Evolutionary conservation across 2,329 filamentous ascomycete genomes (phyloP), one percentile per base, ranked within the genome.

Genomic region (Boeremia exigua): DNA sequence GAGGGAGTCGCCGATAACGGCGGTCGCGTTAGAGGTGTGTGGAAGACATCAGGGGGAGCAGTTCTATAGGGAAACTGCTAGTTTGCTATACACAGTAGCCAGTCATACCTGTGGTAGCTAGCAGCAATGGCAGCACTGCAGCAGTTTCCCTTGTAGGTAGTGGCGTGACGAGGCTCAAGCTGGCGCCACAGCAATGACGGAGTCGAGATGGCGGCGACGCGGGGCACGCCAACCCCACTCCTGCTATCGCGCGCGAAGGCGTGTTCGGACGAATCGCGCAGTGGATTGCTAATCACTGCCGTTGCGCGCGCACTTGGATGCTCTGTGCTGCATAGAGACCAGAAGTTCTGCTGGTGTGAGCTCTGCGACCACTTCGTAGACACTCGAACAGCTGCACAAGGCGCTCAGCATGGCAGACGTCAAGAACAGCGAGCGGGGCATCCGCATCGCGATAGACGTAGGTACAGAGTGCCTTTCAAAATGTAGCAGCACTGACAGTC

Each of bases 381-480:
- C 36, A 15, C 25, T 25, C 29, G 10, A n/a, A 10, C 36, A 36
- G n/a, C 40, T 15, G 14, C 7, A n/a, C 48, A 19, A 6, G 8
- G 15, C 27, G 38, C 30, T 38, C 33, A 61, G 10, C 37, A 71
- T 75, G 71, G 62, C 59, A n/a, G 60, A 66, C 39, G 47, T 60
- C 55, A 59, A 67, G 29, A 67, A 66, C n/a, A 57, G 59, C 28
- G 49, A 57, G 62, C 82, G 85, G 59, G 88, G 88, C 54, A 87
- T 91, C 66, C 86, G 88, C 70, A 91, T 92, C 65, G 88, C 89
- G 63, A 92, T 92, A 59, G 80, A 82, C 51, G 76, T 78, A 62
- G 30, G 65, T 48, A 40, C 6, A 36, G 14, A 6, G 34, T 32
- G 29, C 28, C 4, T 45, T 37, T 44, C 58, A 69, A 54, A 64